Conservation (phyloP, 2,329 filamentous ascomycete genomes). For the Knufia petricola region DNA sequence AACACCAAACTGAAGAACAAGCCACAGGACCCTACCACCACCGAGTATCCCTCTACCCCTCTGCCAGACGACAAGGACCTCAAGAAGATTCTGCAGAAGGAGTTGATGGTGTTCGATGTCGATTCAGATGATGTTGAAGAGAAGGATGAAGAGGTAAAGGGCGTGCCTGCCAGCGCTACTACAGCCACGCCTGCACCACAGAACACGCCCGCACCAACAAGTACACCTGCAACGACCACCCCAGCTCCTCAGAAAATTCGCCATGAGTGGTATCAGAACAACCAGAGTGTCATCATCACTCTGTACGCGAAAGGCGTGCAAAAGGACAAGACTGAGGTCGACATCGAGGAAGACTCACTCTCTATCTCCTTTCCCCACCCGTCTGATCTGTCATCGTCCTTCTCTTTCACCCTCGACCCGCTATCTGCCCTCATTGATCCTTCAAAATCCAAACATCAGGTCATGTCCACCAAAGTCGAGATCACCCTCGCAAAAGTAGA, state of each 20-base stretch:
- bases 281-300: constrained; percentile 51
- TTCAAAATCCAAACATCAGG: constrained; percentile 48
- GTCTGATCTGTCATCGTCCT: constrained; percentile 41
- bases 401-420: constrained; percentile 54
- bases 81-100: constrained; percentile 27
- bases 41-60: constrained; percentile 45
- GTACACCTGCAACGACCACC: constrained; percentile 10
- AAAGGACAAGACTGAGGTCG: constrained; percentile 15
- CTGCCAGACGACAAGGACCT: constrained; percentile 34
- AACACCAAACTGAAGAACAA: constrained; percentile 41
- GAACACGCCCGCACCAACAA: neutral
- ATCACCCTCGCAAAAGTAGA: constrained; percentile 59
- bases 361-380: constrained; percentile 50
- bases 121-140: constrained; percentile 10
- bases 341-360: constrained; percentile 31
- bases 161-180: neutral
- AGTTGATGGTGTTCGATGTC: constrained; percentile 20
- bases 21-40: constrained; percentile 37
- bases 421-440: constrained; percentile 59
- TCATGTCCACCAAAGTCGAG: constrained; percentile 73
- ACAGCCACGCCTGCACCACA: constrained; percentile 5
- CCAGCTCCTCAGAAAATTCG: constrained; percentile 50
- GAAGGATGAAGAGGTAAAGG: neutral
- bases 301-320: constrained; percentile 55
- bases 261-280: constrained; percentile 60